These are phyloP conservation scores for Sugiyamaella lignohabitans DNA, from an alignment of 805 yeast species.

Conservation along the genomic window DNA sequence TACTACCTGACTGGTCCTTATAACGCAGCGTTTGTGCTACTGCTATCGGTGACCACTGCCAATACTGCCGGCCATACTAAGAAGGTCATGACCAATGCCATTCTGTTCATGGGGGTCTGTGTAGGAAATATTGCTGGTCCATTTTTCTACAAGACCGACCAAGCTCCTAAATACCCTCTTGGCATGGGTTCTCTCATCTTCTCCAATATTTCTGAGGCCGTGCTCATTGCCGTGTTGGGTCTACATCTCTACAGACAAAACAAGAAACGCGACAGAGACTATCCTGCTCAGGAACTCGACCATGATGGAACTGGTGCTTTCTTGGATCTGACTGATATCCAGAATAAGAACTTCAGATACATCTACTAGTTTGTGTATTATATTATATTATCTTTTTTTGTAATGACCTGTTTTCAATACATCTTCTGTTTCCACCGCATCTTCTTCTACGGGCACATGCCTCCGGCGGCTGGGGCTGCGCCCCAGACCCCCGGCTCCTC, in stretches of 20 bases:
- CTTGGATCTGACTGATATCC: background rate
- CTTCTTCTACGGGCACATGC: too few species aligned
- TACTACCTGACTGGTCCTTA: slow-evolving; percentile 9
- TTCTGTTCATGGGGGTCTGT: slow-evolving; percentile 23
- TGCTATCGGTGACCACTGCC: slow-evolving; percentile 22
- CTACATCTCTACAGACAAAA: background rate
- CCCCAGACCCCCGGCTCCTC: too few species aligned
- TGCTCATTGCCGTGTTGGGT: background rate
- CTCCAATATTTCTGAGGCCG: background rate
- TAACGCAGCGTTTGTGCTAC: slow-evolving; percentile 12
- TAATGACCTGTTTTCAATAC: too few species aligned
- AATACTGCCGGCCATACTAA: slow-evolving; percentile 33
- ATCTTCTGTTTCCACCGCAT: too few species aligned
- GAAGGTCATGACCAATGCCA: slow-evolving; percentile 21
- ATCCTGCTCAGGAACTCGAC: background rate
- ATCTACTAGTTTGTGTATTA: too few species aligned
- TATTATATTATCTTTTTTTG: too few species aligned
- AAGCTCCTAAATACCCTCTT: slow-evolving; percentile 9
- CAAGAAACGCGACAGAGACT: background rate
- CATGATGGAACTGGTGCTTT: background rate
- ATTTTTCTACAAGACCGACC: slow-evolving; percentile 11
- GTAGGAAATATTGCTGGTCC: slow-evolving; percentile 47
- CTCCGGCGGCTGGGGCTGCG: too few species aligned
- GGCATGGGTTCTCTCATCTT: background rate
- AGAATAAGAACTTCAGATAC: background rate